Base-by-base conservation (phyloP, 768 basidiomycete species). In the Calocera viscosa region DNA sequence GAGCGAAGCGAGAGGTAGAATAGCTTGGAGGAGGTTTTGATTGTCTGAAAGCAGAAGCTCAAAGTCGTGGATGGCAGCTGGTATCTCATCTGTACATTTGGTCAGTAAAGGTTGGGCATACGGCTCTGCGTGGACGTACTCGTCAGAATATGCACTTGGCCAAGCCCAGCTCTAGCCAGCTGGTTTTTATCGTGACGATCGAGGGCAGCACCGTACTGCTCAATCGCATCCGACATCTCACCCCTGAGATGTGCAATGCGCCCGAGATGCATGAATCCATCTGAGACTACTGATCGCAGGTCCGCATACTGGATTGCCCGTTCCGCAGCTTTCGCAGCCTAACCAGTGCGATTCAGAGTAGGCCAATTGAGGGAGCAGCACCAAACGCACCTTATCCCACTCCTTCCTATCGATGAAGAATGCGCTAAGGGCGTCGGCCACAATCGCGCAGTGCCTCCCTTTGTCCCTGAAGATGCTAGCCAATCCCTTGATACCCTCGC, bases 271-370 rank as follows among this genome's bases (percentile, higher is more conserved):
- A 94, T 77, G 72, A 93, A 90, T 1, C 93, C 89, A 71, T 96
- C 94, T 0, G 90, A 88, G 32, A 94, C 81, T 17, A 95, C 79
- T 0, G 90, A 82, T 34, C 91, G 80, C 0, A 90, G 92, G 72
- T 98, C 95, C 0, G 94, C 89, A 72, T 90, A 96, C 73, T 97
- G 94, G 41, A 98, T 86, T 0, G 94, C 89, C 64, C 94, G 84
- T 72, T 98, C 96, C 26, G 93, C 94, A 22, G 98, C 80, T 79
- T 98, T 99, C 49, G 95, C 75, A 0, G 93, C 91, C 86, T 93
- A 66, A 0, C 49, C 16, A 24, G 30, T 7, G 19, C 53, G 11
- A 16, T 11, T 60, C 53, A 60, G 53, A 7, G 30, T 26, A 60
- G 53, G 30, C 30, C 53, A 49, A 39, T 11, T 60, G 11, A 38